A percentile compares a stretch with the other conserved stretches of the same genome.
Conservation (phyloP, 2,329 filamentous ascomycete species). For the Talaromyces sp. region DNA sequence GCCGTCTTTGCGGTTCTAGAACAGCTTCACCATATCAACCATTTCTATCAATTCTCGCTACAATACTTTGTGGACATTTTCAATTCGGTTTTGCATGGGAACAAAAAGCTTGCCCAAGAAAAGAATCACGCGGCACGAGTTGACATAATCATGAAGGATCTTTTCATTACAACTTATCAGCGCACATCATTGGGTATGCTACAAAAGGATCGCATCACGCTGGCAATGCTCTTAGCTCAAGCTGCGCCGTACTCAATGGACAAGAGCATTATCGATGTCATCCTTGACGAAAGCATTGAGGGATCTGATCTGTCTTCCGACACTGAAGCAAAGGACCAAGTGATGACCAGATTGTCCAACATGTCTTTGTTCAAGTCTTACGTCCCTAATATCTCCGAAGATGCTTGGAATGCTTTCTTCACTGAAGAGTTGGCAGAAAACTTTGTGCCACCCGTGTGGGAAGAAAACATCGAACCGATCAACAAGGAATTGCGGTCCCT, state of each 20-base stretch:
- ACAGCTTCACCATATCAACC: constrained; percentile 95
- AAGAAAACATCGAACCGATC: constrained; percentile 55
- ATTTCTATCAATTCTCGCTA: constrained; percentile 98
- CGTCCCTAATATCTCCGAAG: constrained; percentile 55
- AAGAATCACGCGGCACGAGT: constrained; percentile 73
- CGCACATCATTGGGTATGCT: constrained; percentile 88
- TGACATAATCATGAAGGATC: constrained; percentile 81
- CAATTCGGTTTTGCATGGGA: constrained; percentile 78
- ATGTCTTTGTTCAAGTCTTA: constrained; percentile 68
- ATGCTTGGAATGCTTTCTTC: constrained; percentile 76
- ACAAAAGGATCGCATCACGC: constrained; percentile 88
- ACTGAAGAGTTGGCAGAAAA: constrained; percentile 81
- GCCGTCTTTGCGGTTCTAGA: constrained; percentile 95
- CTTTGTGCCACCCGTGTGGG: constrained; percentile 71
- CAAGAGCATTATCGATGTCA: constrained; percentile 75
- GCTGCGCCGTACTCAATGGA: constrained; percentile 97
- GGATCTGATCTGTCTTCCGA: constrained; percentile 74
- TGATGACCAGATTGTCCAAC: constrained; percentile 61
- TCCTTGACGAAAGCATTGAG: constrained; percentile 71
- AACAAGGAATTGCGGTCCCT: constrained; percentile 79
- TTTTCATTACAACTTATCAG: constrained; percentile 88
- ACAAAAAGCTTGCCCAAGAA: constrained; percentile 64
- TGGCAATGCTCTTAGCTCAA: constrained; percentile 91
- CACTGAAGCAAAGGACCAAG: constrained; percentile 57
- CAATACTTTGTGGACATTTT: constrained; percentile 99